Evolutionary conservation across 352 stramenopile genomes (phyloP), one percentile per base, ranked within the genome.

Genomic region (Phytophthora pini): DNA sequence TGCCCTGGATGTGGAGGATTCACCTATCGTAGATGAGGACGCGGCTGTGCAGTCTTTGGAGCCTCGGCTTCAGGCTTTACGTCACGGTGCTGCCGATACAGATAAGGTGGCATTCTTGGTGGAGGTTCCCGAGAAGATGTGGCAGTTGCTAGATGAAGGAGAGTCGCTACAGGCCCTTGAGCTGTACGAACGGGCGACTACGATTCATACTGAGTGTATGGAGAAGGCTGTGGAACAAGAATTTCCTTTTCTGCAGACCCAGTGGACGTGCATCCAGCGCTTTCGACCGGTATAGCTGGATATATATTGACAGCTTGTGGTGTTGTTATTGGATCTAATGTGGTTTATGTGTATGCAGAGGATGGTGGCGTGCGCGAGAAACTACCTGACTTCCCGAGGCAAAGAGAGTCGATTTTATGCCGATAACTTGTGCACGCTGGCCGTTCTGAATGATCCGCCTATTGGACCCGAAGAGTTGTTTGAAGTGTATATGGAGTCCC

Each of bases 201-300:
- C 29, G 7, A 59, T 83, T 5, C 75, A 81, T 51, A 48, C 59
- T 9, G 57, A 68, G 7, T 49, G 57, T 0, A 58, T 74, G 0
- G 46, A 67, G 0, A 73, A 67, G 11, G 22, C 31, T 4, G 45
- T 59, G 7, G 57, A 77, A 2, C 22, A 40, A 1, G 67, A 64
- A 6, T 93, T 87, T 31, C 82, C 84, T 3, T 95, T 95, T 45
- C 50, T 93, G n/a, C 65, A 68, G 15, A 64, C 84, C 0, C 74
- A 88, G 36, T 93, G 87, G 84, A 63, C 84, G 26, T 90, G 77
- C 10, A 79, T 93, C 24, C 61, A 89, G 51, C 78, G 79, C 46
- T 95, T 95, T 56, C 67, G 73, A 24, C 52, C 61, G 76, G 81
- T 90, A 75, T 11, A 56, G 56, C 17, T 15, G 2, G 17, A 50